Conservation (phyloP, 1,284 basidiomycete genomes). For the Chondrostereum purpureum region DNA sequence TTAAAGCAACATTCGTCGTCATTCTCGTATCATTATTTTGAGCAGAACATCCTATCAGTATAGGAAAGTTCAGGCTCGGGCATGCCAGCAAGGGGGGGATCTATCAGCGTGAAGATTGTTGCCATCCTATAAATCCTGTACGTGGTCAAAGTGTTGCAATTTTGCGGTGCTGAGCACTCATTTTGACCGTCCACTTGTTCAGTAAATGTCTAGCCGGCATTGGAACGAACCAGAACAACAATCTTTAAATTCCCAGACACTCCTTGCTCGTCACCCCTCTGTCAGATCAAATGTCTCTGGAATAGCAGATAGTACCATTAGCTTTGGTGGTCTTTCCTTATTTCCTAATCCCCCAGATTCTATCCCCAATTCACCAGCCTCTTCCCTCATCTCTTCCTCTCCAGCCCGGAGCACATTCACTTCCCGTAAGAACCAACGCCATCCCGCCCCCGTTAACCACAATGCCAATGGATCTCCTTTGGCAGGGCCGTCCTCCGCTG, state of each 20-base stretch:
- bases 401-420: slow-evolving; percentile 8
- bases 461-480: background rate
- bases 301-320: slow-evolving; percentile 49
- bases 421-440: slow-evolving; percentile 7
- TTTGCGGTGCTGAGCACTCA: too few species aligned
- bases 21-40: background rate
- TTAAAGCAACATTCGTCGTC: background rate
- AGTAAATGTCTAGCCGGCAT: too few species aligned
- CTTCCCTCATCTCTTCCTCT: slow-evolving; percentile 20
- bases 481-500: background rate
- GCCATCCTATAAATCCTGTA: background rate
- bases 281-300: slow-evolving; percentile 42
- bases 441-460: slow-evolving; percentile 1
- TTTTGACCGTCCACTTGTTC: too few species aligned
- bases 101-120: background rate
- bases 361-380: slow-evolving; percentile 24
- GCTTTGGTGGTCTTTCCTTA: slow-evolving; percentile 32
- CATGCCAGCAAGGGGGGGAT: background rate
- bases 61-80: too few species aligned
- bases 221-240: too few species aligned
- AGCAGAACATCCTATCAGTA: too few species aligned
- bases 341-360: slow-evolving; percentile 35
- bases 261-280: background rate
- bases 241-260: background rate
- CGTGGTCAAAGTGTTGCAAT: too few species aligned